phyloP scores from a whole-genome alignment of 2,329 filamentous ascomycete genomes.

The Teratosphaeria pseudoeucalypti region DNA sequence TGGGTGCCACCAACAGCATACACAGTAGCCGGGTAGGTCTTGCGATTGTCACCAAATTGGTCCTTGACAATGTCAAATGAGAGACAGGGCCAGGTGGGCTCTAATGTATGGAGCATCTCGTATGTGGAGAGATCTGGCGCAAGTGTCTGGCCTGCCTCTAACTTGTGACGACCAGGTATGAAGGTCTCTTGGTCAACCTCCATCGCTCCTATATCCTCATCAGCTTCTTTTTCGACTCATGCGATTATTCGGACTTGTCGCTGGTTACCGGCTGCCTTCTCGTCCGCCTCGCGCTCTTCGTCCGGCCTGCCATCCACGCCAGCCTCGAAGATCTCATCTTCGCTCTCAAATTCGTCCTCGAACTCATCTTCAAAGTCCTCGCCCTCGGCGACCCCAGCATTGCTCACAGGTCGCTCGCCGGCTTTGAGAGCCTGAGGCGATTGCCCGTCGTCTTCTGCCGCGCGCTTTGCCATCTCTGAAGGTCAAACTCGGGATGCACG shows the following conservation, averaged over 20 bases:
- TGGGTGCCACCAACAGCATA: constrained; percentile 94
- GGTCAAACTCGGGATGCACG: constrained; percentile 15
- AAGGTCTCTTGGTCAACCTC: constrained; percentile 90
- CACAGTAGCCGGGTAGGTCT: constrained; percentile 87
- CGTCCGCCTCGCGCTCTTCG: constrained; percentile 82
- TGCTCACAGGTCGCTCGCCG: constrained; percentile 47
- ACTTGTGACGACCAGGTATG: constrained; percentile 86
- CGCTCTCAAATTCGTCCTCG: constrained; percentile 81
- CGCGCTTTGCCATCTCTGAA: constrained; percentile 49
- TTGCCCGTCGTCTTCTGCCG: constrained; percentile 43
- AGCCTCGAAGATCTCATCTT: constrained; percentile 76
- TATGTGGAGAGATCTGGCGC: constrained; percentile 90
- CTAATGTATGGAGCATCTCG: constrained; percentile 92
- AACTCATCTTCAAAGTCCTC: constrained; percentile 91
- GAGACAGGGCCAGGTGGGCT: constrained; percentile 91
- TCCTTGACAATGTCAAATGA: constrained; percentile 91
- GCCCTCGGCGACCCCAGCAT: constrained; percentile 41
- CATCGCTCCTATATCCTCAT: constrained; percentile 57
- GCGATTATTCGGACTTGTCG: not conserved
- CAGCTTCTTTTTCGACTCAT: constrained; percentile 5
- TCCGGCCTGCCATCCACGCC: constrained; percentile 89
- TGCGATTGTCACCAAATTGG: constrained; percentile 75
- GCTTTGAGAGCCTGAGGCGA: constrained; percentile 46
- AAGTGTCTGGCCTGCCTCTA: constrained; percentile 82
- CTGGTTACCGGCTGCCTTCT: constrained; percentile 52